These are phyloP conservation scores for Pyrenochaeta sp. DNA, from an alignment of 2,329 filamentous ascomycete genomes.

Conservation along the genomic window DNA sequence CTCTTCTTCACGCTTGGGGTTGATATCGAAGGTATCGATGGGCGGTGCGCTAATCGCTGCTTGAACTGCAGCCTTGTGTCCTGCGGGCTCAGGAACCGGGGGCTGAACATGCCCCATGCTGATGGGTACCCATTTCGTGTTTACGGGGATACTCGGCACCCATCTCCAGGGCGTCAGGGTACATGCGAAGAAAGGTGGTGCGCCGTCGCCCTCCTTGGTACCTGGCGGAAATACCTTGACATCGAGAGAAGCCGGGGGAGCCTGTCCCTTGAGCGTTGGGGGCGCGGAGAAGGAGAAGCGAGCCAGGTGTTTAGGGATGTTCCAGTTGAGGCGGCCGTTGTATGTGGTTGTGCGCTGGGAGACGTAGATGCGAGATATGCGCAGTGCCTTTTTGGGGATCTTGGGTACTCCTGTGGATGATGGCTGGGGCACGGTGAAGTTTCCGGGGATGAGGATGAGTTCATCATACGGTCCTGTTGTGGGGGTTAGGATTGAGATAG, in stretches of 20 bases:
- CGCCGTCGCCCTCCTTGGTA: conserved; percentile 29
- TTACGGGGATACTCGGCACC: conserved; percentile 35
- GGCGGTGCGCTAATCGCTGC: conserved; percentile 12
- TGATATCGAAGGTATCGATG: conserved; percentile 34
- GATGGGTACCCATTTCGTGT: conserved; percentile 31
- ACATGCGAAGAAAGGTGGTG: conserved; percentile 35
- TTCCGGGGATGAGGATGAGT: conserved; percentile 42
- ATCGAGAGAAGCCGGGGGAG: conserved; percentile 27
- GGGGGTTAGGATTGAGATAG: not conserved
- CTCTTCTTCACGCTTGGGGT: conserved; percentile 24
- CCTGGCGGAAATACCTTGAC: conserved; percentile 38
- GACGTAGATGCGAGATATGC: conserved; percentile 45
- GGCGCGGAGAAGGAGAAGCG: conserved; percentile 44
- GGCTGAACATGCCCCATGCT: conserved; percentile 33
- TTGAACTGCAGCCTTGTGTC: conserved; percentile 12
- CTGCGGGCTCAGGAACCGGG: conserved; percentile 25
- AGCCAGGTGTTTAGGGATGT: conserved; percentile 47
- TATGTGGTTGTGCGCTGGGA: conserved; percentile 43
- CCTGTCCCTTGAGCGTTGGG: conserved; percentile 16
- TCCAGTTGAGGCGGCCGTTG: conserved; percentile 46
- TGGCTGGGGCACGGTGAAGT: conserved; percentile 34
- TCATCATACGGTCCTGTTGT: conserved; percentile 42
- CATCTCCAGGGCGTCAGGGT: conserved; percentile 38
- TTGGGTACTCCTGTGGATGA: conserved; percentile 16
- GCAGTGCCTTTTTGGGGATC: conserved; percentile 38